These are phyloP conservation scores for Suillus luteus DNA, from an alignment of 768 basidiomycete genomes.

Conservation along the genomic window DNA sequence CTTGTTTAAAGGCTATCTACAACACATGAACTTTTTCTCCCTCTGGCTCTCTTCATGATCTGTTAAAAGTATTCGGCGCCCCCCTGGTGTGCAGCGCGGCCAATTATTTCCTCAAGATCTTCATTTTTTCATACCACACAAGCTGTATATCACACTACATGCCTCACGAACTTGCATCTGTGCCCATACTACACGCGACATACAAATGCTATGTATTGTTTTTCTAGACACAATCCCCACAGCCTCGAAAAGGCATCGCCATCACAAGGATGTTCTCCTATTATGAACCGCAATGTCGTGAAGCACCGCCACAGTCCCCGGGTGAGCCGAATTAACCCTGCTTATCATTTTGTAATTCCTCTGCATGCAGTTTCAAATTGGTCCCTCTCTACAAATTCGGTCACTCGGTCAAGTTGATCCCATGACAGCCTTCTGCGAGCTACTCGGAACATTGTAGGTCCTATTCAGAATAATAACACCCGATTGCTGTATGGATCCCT, in stretches of 20 bases:
- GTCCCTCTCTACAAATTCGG: background rate
- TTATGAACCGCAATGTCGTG: background rate
- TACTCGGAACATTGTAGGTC: background rate
- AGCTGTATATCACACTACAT: constrained; percentile 1
- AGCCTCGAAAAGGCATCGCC: background rate
- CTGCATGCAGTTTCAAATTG: background rate
- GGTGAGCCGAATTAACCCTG: background rate
- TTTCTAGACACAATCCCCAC: background rate
- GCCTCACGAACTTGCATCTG: constrained; percentile 2
- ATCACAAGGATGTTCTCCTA: background rate
- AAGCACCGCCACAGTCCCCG: background rate
- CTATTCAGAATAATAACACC: background rate
- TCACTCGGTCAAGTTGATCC: background rate
- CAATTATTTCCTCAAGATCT: background rate
- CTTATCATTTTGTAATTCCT: background rate
- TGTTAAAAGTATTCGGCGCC: constrained; percentile 4
- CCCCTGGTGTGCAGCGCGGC: constrained; percentile 1
- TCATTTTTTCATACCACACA: constrained; percentile 6
- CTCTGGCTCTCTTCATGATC: background rate
- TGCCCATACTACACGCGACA: constrained; percentile 1
- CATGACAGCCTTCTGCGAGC: background rate
- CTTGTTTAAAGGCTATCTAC: constrained; percentile 43
- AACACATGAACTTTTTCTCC: too few relatives aligned
- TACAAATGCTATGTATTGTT: constrained; percentile 10
- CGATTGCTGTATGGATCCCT: background rate